These are phyloP conservation scores for Cyclotella sp. DNA, from an alignment of 108 stramenopile genomes.

Conservation along the genomic window DNA sequence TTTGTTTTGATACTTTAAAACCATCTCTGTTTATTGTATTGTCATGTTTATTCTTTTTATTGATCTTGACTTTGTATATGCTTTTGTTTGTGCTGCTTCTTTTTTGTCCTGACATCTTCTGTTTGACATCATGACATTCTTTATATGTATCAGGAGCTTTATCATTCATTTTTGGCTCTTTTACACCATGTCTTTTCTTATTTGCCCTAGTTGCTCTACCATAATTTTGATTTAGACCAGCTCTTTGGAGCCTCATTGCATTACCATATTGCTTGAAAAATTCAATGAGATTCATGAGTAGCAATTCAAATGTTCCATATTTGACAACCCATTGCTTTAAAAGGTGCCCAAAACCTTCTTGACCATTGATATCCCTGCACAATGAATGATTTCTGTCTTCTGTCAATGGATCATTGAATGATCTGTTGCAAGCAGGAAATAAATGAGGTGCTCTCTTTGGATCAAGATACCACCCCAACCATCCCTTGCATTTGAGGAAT, in stretches of 20 bases:
- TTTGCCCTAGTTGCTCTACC: too few relatives aligned
- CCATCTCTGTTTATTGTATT: too few relatives aligned
- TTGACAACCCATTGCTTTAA: not conserved
- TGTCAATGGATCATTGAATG: not conserved
- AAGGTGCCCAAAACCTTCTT: not conserved
- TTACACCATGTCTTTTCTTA: too few relatives aligned
- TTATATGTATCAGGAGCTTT: too few relatives aligned
- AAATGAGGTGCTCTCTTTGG: not conserved
- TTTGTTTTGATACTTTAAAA: too few relatives aligned
- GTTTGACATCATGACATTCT: too few relatives aligned
- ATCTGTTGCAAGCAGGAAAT: too few relatives aligned
- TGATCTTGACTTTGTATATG: too few relatives aligned
- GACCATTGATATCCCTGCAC: not conserved
- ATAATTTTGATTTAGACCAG: not conserved
- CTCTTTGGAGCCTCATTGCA: not conserved
- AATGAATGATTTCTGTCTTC: not conserved
- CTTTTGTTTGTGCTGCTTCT: too few relatives aligned
- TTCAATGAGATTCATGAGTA: not conserved
- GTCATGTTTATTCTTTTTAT: too few relatives aligned
- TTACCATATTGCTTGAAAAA: not conserved
- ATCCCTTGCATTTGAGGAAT: not conserved
- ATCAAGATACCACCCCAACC: not conserved
- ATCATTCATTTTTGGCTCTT: too few relatives aligned
- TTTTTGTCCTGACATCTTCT: too few relatives aligned
- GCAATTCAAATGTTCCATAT: not conserved